Base-by-base conservation (phyloP, 176 grass and related monocot species). In the Oryza glaberrima region DNA sequence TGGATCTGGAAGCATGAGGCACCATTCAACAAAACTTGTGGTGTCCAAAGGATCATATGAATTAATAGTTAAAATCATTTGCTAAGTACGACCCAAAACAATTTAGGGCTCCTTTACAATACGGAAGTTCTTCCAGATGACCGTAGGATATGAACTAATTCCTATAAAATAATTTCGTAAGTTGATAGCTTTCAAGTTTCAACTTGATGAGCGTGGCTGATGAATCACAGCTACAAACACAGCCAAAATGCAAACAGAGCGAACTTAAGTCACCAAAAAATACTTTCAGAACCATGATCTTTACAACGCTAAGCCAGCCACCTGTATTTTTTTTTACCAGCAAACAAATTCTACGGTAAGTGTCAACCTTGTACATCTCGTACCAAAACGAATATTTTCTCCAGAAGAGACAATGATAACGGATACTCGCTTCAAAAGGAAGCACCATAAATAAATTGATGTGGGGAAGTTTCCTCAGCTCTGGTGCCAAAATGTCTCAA, bases 401-500 rank as follows among this genome's bases (percentile, higher is more conserved):
- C 85, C 67, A 67, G 6, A 45, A 34, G n/a, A 58, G 14, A 15
- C 66, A 69, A 25, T 22, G 30, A 32, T 74, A 19, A 72, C 1
- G 13, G 1, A 65, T 63, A 83, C 80, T 76, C 65, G 64, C 47
- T 90, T 86, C 83, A 73, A 46, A 16, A 28, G 60, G 69, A 86
- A 77, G 69, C 75, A 83, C 75, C 88, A 69, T 65, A 87, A 77
- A 75, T 54, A 87, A 87, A 77, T 6, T n/a, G 52, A 81, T 51
- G 43, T 54, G 44, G 52, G 23, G 72, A 3, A 3, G 44, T 73
- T 78, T 85, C 44, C 41, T 84, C 66, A 76, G 56, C 81, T 81
- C 49, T 56, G 72, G 77, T 86, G 72, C 79, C 89, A 87, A 80
- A 84, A 91, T 38, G 85, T 84, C 71, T 88, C 70, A 71, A 76